Conservation (phyloP, 1,284 basidiomycete genomes). For the Takashimella tepidaria region DNA sequence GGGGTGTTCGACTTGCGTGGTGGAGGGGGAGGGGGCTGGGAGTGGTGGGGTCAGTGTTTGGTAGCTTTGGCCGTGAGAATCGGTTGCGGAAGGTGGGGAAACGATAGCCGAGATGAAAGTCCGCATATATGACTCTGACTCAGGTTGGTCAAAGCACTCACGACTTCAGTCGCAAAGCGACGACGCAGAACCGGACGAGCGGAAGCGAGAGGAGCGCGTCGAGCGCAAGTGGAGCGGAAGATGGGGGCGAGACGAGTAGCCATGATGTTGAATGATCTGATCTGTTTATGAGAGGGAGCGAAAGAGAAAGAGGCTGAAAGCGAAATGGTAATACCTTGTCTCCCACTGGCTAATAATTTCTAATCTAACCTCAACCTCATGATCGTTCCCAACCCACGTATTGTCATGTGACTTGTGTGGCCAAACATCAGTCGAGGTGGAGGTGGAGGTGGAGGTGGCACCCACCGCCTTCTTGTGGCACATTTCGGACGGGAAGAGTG, state of each 20-base stretch:
- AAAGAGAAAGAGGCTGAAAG: too few species aligned
- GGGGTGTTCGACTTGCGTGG: slow-evolving; percentile 32
- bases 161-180: slow-evolving; percentile 29
- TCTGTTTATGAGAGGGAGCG: too few species aligned
- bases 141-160: too few species aligned
- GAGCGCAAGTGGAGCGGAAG: slow-evolving; percentile 24
- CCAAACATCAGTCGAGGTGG: background rate
- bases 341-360: too few species aligned
- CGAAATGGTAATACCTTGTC: too few species aligned
- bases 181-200: slow-evolving; percentile 22
- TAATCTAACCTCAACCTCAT: too few species aligned
- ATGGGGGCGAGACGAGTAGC: slow-evolving; percentile 33
- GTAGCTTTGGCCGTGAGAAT: background rate
- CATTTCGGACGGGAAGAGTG: background rate
- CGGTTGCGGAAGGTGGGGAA: background rate
- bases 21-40: slow-evolving; percentile 30
- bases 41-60: background rate
- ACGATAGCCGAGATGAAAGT: background rate
- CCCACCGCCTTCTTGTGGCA: too few species aligned
- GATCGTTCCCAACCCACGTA: too few species aligned
- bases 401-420: too few species aligned
- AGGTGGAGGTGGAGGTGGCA: background rate
- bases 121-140: background rate
- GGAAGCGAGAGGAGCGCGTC: slow-evolving; percentile 15
- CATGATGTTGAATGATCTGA: too few species aligned